Base-by-base conservation (phyloP, 2,329 filamentous ascomycete genomes). In the Aureobasidium namibiae region DNA sequence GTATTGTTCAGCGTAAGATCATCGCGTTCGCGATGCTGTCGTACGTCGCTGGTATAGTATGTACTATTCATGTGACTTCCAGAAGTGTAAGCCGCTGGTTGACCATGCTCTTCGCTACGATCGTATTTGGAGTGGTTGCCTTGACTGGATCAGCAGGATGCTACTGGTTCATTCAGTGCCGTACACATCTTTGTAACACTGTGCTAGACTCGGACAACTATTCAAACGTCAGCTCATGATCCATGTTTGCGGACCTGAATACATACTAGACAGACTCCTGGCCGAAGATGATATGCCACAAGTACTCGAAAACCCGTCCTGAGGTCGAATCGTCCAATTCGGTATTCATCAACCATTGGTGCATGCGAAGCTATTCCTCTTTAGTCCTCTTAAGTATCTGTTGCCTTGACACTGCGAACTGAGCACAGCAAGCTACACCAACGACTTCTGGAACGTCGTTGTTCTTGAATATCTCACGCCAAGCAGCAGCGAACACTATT, bases 241-340 rank as follows among this genome's bases (percentile, higher is more conserved):
- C 18, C 11, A 26, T 6, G 21, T 29, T 21, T 8, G 9, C 16
- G 1, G 24, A 21, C 10, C 7, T n/a, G 23, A 1, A 11, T 4
- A 53, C 57, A 14, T 31, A 60, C 57, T 56, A 61, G 3, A 61
- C 59, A 42, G 44, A 36, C 9, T 50, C 44, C 18, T 34, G 33
- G 29, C 59, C 59, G 34, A 61, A 61, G 1, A 61, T 36, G 18
- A 61, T 50, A 39, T 87, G 85, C 84, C 84, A 88, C 18, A 84
- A 70, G 64, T 85, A 87, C 67, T 87, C 84, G 67, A 86, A 78
- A 2, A 86, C 77, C 23, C 84, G 74, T 1, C 84, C 84, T 29
- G 79, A 83, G 26, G 80, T 59, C 34, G 31, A 21, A 46, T 62
- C 82, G 5, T 75, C 75, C 53, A 83, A 68, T 4, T 77, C 70